Percentiles rank a stretch among this genome's conserved stretches.
phyloP scores from a whole-genome alignment of 1,139 yeast genomes.

The Komagataea norvegica region DNA sequence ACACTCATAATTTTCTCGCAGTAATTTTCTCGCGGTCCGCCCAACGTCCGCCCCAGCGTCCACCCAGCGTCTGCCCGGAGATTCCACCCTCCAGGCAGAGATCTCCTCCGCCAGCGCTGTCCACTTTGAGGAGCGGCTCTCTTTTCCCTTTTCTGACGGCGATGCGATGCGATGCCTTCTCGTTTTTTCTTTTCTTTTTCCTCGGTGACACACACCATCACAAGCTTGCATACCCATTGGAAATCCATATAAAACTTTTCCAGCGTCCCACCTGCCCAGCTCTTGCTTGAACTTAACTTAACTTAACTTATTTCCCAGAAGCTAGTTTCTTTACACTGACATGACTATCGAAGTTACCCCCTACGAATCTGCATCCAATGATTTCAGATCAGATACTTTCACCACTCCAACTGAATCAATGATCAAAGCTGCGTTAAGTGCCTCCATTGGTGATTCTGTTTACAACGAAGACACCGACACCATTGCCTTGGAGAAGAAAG shows the following conservation, averaged over 20 bases:
- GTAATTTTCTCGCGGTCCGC: background rate
- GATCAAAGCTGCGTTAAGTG: slow-evolving; percentile 56
- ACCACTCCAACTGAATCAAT: slow-evolving; percentile 82
- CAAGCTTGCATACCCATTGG: background rate
- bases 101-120: too few species aligned
- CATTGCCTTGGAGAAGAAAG: slow-evolving; percentile 54
- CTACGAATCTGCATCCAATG: slow-evolving; percentile 41
- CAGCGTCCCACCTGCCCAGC: background rate
- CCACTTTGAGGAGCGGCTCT: slow-evolving; percentile 11
- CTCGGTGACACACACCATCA: slow-evolving; percentile 4
- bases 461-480: slow-evolving; percentile 81
- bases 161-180: too few species aligned
- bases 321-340: too few species aligned
- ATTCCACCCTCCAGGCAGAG: background rate
- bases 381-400: slow-evolving; percentile 85
- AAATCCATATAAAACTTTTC: slow-evolving; percentile 1
- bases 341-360: slow-evolving; percentile 16
- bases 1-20: slow-evolving; percentile 2
- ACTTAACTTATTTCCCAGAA: too few species aligned
- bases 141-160: slow-evolving; percentile 5
- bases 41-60: background rate
- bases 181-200: slow-evolving; percentile 1
- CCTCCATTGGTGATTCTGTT: slow-evolving; percentile 82
- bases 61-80: background rate
- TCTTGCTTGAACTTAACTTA: background rate